Base-by-base conservation (phyloP, 2,329 filamentous ascomycete genomes). In the Falciphora oryzae region DNA sequence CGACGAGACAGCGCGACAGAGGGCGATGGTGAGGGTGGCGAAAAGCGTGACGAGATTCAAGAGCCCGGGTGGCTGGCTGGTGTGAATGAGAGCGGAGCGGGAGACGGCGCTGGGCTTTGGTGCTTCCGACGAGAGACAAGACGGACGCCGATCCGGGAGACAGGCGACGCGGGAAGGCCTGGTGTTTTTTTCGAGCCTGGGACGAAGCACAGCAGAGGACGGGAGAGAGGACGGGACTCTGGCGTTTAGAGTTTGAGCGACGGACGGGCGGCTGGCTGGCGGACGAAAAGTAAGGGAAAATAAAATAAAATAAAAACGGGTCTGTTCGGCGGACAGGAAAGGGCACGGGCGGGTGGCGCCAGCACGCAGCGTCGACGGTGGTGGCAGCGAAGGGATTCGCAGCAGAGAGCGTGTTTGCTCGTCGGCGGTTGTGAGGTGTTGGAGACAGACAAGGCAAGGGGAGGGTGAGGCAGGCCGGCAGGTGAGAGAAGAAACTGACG, bases 401-500 rank as follows among this genome's bases (percentile, higher is more conserved):
- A 60, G 58, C 58, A 35, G 31, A 35, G 58, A 31, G 22, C 22
- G 22, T 31, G 31, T n/a, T 35, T 31, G 28, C 58, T 32, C 58
- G 22, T 16, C 11, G 22, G 58, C 28, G 57, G 58, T 60, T 60
- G 58, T 60, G 58, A 60, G 28, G 58, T 35, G 58, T 53, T 53
- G 31, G 28, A 60, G 29, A 14, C 14, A 22, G 58, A 38, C 29
- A 31, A 32, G 58, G 44, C 44, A 53, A 53, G 44, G 44, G 44
- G 58, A 60, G 58, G 58, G 58, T 60, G 58, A 60, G 29, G 58
- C 58, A 31, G 57, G 27, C 44, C 44, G 44, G 57, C 13, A 35
- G 31, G 58, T 60, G 31, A 60, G 57, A 31, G 58, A 60, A 60
- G 58, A 60, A 60, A 22, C 31, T 35, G 58, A 60, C 31, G 58